A percentile compares a stretch with the other conserved stretches of the same genome.
Conservation (phyloP, 2,329 filamentous ascomycete genomes). For the Didymella pomorum region DNA sequence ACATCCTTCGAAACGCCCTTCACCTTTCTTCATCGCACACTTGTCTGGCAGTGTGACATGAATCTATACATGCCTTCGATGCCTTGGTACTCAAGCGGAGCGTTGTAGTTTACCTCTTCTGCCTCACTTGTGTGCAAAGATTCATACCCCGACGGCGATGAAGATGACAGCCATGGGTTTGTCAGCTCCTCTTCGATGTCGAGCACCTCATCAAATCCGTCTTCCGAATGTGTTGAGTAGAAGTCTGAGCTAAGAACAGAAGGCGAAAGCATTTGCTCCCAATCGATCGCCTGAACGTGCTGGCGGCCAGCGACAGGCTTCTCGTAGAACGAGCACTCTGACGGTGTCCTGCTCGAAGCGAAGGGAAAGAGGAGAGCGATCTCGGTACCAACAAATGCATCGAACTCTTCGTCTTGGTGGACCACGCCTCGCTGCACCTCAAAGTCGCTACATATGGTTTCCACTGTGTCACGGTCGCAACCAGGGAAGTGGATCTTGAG, state of each 20-base stretch:
- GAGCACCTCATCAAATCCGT: slow-evolving; percentile 51
- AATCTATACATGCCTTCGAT: slow-evolving; percentile 72
- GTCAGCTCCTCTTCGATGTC: slow-evolving; percentile 50
- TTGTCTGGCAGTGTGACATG: slow-evolving; percentile 68
- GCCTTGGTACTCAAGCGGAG: slow-evolving; percentile 66
- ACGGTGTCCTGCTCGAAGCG: slow-evolving; percentile 68
- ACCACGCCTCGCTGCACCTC: slow-evolving; percentile 83
- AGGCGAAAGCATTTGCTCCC: slow-evolving; percentile 65
- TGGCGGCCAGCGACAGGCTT: slow-evolving; percentile 51
- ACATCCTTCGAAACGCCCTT: slow-evolving; percentile 19
- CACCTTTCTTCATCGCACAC: slow-evolving; percentile 11
- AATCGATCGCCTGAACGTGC: slow-evolving; percentile 55
- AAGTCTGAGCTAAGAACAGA: slow-evolving; percentile 43
- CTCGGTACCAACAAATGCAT: slow-evolving; percentile 69
- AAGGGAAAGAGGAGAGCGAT: slow-evolving; percentile 87
- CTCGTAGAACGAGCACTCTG: slow-evolving; percentile 57
- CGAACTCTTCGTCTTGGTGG: slow-evolving; percentile 79
- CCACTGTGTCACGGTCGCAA: slow-evolving; percentile 82
- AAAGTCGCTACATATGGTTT: slow-evolving; percentile 84
- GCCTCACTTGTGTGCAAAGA: slow-evolving; percentile 65
- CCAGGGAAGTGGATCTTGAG: slow-evolving; percentile 89
- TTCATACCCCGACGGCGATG: slow-evolving; percentile 62
- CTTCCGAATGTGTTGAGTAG: slow-evolving; percentile 52
- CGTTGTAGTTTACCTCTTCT: slow-evolving; percentile 48
- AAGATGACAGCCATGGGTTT: slow-evolving; percentile 63